Conservation (phyloP, 306 rosid species). For the Lithocarpus polystachyus region DNA sequence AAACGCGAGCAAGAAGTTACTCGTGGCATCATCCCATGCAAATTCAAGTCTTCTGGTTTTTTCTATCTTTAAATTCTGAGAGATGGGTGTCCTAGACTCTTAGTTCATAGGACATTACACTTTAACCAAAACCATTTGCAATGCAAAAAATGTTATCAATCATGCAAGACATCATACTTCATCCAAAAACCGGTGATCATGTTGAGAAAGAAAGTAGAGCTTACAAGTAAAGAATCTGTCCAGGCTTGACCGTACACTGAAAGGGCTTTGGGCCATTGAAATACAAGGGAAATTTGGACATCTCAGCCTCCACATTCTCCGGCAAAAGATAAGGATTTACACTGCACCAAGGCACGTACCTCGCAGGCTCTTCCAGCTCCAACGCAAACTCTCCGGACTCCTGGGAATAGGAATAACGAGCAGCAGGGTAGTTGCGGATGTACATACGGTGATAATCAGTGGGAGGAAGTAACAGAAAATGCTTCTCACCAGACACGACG, state of each 20-base stretch:
- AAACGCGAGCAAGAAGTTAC: no score
- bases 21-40: no score
- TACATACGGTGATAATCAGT: constrained; percentile 77
- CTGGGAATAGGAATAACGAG: constrained; percentile 57
- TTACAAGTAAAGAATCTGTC: constrained; percentile 82
- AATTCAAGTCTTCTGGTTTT: no score
- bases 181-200: no score
- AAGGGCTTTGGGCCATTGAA: constrained; percentile 67
- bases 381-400: constrained; percentile 54
- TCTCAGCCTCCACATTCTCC: constrained; percentile 36
- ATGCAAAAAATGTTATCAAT: no score
- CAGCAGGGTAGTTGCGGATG: constrained; percentile 61
- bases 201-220: constrained; percentile 7
- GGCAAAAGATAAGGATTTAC: constrained; percentile 67
- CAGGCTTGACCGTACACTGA: constrained; percentile 67
- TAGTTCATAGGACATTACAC: no score
- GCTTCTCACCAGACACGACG: constrained; percentile 70
- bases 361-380: constrained; percentile 56
- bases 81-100: no score
- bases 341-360: constrained; percentile 82
- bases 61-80: no score
- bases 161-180: no score
- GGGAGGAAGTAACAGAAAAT: constrained; percentile 73
- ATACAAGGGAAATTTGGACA: constrained; percentile 52
- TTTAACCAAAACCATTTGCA: no score